These are phyloP conservation scores for Trametes punicea DNA, from an alignment of 768 basidiomycete species.

Conservation along the genomic window DNA sequence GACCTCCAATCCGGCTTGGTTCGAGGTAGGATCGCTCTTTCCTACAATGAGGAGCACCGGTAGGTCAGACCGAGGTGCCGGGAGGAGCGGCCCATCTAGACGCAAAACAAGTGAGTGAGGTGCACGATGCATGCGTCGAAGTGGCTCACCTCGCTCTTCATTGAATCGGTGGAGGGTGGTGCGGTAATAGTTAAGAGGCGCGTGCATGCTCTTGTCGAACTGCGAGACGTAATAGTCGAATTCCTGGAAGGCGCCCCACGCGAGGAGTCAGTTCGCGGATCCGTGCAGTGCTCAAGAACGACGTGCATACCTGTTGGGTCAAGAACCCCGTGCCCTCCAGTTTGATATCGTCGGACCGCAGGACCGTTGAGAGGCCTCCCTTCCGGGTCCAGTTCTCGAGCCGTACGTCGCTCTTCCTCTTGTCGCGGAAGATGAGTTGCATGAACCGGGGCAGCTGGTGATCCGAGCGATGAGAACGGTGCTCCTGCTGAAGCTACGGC, in stretches of 20 bases:
- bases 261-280: not conserved
- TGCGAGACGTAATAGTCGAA: conserved; percentile 47
- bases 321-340: not conserved
- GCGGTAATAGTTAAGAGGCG: conserved; percentile 77
- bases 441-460: conserved; percentile 25
- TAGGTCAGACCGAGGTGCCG: conserved; percentile 43
- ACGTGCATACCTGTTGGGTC: conserved; percentile 18
- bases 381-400: conserved; percentile 6
- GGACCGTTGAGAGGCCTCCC: conserved; percentile 12
- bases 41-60: conserved; percentile 65
- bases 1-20: conserved; percentile 38
- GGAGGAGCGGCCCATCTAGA: conserved; percentile 42
- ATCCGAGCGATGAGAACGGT: not conserved
- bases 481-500: not conserved
- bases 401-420: not conserved
- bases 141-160: conserved; percentile 50
- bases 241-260: conserved; percentile 40
- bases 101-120: conserved; percentile 6
- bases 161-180: conserved; percentile 58
- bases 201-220: conserved; percentile 52
- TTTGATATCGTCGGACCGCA: not conserved
- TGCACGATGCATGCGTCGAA: not conserved
- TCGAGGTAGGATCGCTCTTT: conserved; percentile 49
- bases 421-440: conserved; percentile 11
- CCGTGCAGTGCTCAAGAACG: not conserved